Conservation (phyloP, 2,329 filamentous ascomycete genomes). For the Dactylellina cionopaga region DNA sequence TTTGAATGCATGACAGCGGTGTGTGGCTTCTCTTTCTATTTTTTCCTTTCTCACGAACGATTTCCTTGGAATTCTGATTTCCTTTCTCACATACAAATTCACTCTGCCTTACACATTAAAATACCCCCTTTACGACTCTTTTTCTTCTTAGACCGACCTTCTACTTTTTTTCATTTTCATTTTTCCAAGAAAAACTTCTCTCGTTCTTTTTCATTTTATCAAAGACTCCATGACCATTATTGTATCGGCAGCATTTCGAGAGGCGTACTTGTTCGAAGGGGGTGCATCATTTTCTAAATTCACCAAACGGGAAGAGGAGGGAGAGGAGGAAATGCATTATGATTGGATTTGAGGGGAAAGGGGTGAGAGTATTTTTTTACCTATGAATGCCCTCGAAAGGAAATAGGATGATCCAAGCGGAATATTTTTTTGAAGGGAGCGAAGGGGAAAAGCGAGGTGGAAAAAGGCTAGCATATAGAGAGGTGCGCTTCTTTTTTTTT, state of each 20-base stretch:
- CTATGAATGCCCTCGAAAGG: neutral
- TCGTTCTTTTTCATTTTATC: constrained; percentile 15
- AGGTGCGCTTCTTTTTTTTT: constrained; percentile 7
- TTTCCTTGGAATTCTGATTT: neutral
- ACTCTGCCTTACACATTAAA: constrained; percentile 10
- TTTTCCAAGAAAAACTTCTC: constrained; percentile 6
- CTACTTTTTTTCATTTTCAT: neutral
- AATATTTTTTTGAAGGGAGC: too few relatives aligned
- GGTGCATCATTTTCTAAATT: constrained; percentile 23
- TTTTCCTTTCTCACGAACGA: neutral
- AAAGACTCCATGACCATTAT: constrained; percentile 28
- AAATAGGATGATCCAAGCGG: too few relatives aligned
- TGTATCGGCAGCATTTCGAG: constrained; percentile 45
- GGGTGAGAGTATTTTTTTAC: constrained; percentile 9
- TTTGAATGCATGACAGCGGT: constrained; percentile 44
- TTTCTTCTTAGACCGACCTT: constrained; percentile 28
- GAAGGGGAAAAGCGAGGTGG: too few relatives aligned
- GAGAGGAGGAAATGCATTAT: constrained; percentile 34
- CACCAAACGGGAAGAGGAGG: constrained; percentile 16
- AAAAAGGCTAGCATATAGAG: constrained; percentile 2
- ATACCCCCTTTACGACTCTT: constrained; percentile 25
- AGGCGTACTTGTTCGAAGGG: constrained; percentile 39
- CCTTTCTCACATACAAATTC: constrained; percentile 5
- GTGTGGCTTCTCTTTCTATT: constrained; percentile 24
- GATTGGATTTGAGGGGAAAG: neutral